These are phyloP conservation scores for Epichloe bromicola DNA, from an alignment of 2,329 filamentous ascomycete genomes.

Conservation along the genomic window DNA sequence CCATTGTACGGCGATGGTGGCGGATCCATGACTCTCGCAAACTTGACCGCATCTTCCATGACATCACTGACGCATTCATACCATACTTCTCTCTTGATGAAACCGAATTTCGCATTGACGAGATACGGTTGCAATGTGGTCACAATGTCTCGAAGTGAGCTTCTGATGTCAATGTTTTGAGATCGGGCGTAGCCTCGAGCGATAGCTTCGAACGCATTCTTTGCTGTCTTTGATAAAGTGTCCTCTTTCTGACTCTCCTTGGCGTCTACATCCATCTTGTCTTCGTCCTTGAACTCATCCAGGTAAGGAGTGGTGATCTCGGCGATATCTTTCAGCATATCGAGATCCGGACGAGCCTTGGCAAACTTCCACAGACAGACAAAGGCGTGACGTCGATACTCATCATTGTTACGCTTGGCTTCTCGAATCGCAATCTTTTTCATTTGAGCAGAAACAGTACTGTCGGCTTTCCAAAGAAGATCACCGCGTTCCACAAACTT, in stretches of 20 bases:
- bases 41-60: constrained; percentile 26
- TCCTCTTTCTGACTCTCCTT: constrained; percentile 33
- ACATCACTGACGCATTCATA: constrained; percentile 36
- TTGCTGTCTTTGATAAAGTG: constrained; percentile 28
- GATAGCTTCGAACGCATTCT: constrained; percentile 37
- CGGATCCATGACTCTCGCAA: constrained; percentile 9
- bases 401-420: constrained; percentile 81
- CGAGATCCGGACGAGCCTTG: constrained; percentile 52
- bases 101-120: constrained; percentile 22
- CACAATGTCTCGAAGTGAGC: constrained; percentile 26
- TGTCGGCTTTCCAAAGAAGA: constrained; percentile 41
- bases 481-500: constrained; percentile 58
- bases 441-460: constrained; percentile 46
- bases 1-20: constrained; percentile 9
- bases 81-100: constrained; percentile 37
- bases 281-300: constrained; percentile 42
- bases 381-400: constrained; percentile 67
- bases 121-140: constrained; percentile 29
- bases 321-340: constrained; percentile 55
- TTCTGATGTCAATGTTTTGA: constrained; percentile 21
- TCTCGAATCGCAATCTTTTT: constrained; percentile 75
- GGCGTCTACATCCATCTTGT: constrained; percentile 58
- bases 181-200: constrained; percentile 35
- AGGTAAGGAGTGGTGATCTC: constrained; percentile 51
- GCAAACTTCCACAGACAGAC: constrained; percentile 59